Evolutionary conservation across 805 yeast species (phyloP).

Genomic region (Yarrowia phangngaensis): DNA sequence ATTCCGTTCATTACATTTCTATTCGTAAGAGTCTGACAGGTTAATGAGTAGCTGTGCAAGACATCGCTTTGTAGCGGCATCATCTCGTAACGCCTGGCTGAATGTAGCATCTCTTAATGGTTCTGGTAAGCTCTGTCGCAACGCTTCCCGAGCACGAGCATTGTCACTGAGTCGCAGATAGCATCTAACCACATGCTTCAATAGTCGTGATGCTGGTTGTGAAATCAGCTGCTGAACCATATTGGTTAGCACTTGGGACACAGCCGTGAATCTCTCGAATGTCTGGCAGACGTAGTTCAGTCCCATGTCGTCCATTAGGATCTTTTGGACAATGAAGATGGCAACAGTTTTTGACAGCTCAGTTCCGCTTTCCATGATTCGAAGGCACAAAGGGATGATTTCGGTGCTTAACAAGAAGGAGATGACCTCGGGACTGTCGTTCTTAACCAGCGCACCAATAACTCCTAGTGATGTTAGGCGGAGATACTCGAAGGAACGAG

Average conservation of each 20-base stretch:
- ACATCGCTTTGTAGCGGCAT: slow-evolving; percentile 81
- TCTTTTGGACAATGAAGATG: slow-evolving; percentile 90
- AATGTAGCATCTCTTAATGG: slow-evolving; percentile 86
- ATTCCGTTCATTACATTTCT: slow-evolving; percentile 5
- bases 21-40: slow-evolving; percentile 46
- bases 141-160: slow-evolving; percentile 81
- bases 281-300: slow-evolving; percentile 91
- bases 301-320: slow-evolving; percentile 86
- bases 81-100: slow-evolving; percentile 72
- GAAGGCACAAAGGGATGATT: slow-evolving; percentile 88
- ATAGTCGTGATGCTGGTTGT: slow-evolving; percentile 73
- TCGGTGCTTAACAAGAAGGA: slow-evolving; percentile 90
- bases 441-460: slow-evolving; percentile 92
- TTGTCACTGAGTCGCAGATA: slow-evolving; percentile 87
- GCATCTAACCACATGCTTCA: slow-evolving; percentile 92
- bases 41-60: slow-evolving; percentile 75
- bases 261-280: slow-evolving; percentile 90
- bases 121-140: slow-evolving; percentile 79
- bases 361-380: slow-evolving; percentile 92
- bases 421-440: slow-evolving; percentile 92
- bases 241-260: slow-evolving; percentile 74
- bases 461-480: slow-evolving; percentile 92
- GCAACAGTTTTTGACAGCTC: slow-evolving; percentile 96
- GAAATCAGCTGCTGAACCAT: slow-evolving; percentile 85
- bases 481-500: slow-evolving; percentile 88